Evolutionary conservation across 768 basidiomycete genomes (phyloP), one percentile per base, ranked within the genome.

Genomic region (Naganishia randhawae): DNA sequence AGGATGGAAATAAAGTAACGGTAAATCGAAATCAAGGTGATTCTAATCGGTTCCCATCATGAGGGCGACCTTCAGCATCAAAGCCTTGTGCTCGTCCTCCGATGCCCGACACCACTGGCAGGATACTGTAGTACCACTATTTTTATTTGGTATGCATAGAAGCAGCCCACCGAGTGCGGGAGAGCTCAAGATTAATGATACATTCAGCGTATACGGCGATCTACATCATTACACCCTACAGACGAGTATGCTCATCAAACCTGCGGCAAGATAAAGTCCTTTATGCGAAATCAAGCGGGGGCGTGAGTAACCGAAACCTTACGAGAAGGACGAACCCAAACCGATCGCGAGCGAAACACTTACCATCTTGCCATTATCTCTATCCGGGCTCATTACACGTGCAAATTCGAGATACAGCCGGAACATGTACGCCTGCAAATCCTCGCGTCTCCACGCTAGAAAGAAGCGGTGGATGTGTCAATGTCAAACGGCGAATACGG

Each of bases 381-480:
- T 67, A 67, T 80, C 78, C n/a, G 77, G 77, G 51, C 70, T 72
- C 35, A 78, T 71, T 14, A 78, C 50, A 17, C 78, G 62, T 1
- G 75, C 80, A 64, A 77, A 81, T 69, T 81, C 80, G 53, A 81
- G 75, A 52, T 80, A 81, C 50, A 81, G 68, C 16, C 79, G 69
- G 77, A 78, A 81, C 73, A 80, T 78, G 75, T 78, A 79, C 5
- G 71, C 72, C 63, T 79, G 75, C 65, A 79, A 69, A 65, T 77
- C 77, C 67, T 78, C 77, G 71, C 74, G 71, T 66, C 79, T 48
- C 76, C 79, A 80, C 25, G 77, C 77, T 76, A 50, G 16, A 65
- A 35, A 27, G n/a, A 25, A 3, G 48, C 0, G 22, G 33, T 7
- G 37, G 41, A 27, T 65, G 51, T 52, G 45, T 63, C 31, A 19